Evolutionary conservation across 2,329 filamentous ascomycete species (phyloP).

Genomic region (Calonectria fujianensis): DNA sequence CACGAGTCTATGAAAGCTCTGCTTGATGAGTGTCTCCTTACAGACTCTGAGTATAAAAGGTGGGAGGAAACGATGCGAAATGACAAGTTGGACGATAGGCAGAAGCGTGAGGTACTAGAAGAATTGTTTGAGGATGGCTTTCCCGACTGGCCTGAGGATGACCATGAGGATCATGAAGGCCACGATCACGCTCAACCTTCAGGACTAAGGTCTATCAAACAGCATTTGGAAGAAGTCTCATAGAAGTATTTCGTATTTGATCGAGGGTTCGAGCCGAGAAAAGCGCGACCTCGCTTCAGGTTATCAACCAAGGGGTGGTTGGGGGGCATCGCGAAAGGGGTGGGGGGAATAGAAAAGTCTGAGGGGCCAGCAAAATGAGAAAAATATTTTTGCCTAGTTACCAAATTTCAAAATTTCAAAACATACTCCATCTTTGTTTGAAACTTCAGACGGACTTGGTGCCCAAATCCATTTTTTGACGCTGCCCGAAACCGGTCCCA

Average conservation of each 20-base stretch:
- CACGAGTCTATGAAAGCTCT: constrained; percentile 68
- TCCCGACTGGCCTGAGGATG: constrained; percentile 72
- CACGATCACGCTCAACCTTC: constrained; percentile 47
- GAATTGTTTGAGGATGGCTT: constrained; percentile 76
- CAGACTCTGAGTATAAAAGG: constrained; percentile 73
- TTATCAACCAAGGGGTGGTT: too few species aligned
- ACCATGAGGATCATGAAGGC: constrained; percentile 58
- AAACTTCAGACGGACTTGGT: background rate
- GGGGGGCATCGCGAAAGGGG: background rate
- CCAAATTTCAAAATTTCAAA: background rate
- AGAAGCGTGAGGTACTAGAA: constrained; percentile 67
- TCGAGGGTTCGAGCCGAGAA: background rate
- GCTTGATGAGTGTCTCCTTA: constrained; percentile 77
- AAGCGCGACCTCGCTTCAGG: too few species aligned
- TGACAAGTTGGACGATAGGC: constrained; percentile 57
- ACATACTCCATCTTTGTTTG: background rate
- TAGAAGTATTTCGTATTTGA: background rate
- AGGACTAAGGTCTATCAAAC: constrained; percentile 47
- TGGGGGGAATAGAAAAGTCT: background rate
- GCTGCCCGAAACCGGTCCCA: background rate
- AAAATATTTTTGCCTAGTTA: background rate
- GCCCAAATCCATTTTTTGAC: background rate
- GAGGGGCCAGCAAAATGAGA: background rate
- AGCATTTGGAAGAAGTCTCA: constrained; percentile 49
- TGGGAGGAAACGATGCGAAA: constrained; percentile 73